Evolutionary conservation across 225 moss, liverwort and hornwort genomes (phyloP), one percentile per base, ranked within the genome.

Genomic region (Lunularia cruciata): DNA sequence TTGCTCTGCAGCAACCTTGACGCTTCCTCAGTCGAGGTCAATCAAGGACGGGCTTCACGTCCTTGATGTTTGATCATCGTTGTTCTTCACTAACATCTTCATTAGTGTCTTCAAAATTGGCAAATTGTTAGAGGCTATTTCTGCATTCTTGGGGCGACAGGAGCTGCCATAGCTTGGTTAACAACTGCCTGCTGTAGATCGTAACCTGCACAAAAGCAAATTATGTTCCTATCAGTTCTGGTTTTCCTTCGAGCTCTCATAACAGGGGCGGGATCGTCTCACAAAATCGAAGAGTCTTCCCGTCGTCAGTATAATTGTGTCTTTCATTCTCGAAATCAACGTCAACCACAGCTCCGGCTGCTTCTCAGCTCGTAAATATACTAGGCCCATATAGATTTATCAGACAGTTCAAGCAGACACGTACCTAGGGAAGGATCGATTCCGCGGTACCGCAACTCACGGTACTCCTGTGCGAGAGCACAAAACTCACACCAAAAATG

Each of bases 381-480:
- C 43, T 55, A 55, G n/a, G n/a, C 18, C 54, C 22, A 26, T 26
- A 55, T 55, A 8, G 7, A 55, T 55, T 8, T 9, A 55, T 55
- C 12, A 55, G 19, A 55, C 25, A 6, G n/a, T n/a, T n/a, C 8
- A 25, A 35, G 64, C 10, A 4, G 3, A 14, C 33, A 33, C 67
- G 10, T 39, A 79, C 79, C 79, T 23, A 79, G 49, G 10, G 64
- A 10, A 35, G 79, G 79, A 46, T 79, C 75, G 40, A 79, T 74
- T 22, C 71, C 75, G 47, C 79, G 79, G 59, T 79, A 66, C 45
- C 47, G 54, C 5, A 79, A 56, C 57, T 79, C 79, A 28, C 79
- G 70, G 66, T 79, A 79, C 70, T 79, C 79, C 35, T 79, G 79
- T 7, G 52, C 54, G 26, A 79, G 63, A 19, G 79, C 79, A 43